phyloP scores from a whole-genome alignment of 805 yeast genomes.

The Zygoascus tannicola region DNA sequence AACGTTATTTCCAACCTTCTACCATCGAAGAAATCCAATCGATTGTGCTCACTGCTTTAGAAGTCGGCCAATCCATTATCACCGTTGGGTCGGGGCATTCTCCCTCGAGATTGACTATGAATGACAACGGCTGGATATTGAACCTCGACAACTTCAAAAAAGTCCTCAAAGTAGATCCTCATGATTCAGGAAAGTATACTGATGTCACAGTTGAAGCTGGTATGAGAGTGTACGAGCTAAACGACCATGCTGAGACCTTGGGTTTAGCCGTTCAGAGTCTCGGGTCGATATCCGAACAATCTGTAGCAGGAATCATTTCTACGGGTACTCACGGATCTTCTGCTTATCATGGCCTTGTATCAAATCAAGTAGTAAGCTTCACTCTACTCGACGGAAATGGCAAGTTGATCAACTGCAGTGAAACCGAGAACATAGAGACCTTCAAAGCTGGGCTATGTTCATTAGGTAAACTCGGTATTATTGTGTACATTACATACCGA shows the following conservation, averaged over 20 bases:
- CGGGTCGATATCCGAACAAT: slow-evolving; percentile 90
- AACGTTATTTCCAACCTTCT: slow-evolving; percentile 68
- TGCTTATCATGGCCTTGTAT: slow-evolving; percentile 81
- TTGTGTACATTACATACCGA: slow-evolving; percentile 76
- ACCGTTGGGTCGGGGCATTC: slow-evolving; percentile 93
- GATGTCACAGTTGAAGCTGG: slow-evolving; percentile 97
- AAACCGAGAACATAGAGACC: slow-evolving; percentile 49
- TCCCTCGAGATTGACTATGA: slow-evolving; percentile 85
- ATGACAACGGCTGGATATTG: slow-evolving; percentile 69
- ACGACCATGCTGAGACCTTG: slow-evolving; percentile 49
- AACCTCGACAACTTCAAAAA: slow-evolving; percentile 66
- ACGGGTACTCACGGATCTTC: slow-evolving; percentile 97
- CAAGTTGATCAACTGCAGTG: slow-evolving; percentile 55
- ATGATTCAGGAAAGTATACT: slow-evolving; percentile 38
- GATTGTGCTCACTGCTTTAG: slow-evolving; percentile 58
- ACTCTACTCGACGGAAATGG: slow-evolving; percentile 72
- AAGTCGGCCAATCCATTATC: slow-evolving; percentile 54
- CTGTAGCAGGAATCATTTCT: slow-evolving; percentile 89
- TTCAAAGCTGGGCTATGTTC: slow-evolving; percentile 80
- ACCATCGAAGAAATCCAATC: slow-evolving; percentile 56
- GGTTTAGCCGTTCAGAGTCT: slow-evolving; percentile 80
- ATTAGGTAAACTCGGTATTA: slow-evolving; percentile 85
- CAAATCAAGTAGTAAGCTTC: slow-evolving; percentile 76
- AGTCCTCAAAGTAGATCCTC: slow-evolving; percentile 32
- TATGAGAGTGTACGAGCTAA: slow-evolving; percentile 63